phyloP scores from a whole-genome alignment of 768 basidiomycete species.

The Lyophyllum semitale region DNA sequence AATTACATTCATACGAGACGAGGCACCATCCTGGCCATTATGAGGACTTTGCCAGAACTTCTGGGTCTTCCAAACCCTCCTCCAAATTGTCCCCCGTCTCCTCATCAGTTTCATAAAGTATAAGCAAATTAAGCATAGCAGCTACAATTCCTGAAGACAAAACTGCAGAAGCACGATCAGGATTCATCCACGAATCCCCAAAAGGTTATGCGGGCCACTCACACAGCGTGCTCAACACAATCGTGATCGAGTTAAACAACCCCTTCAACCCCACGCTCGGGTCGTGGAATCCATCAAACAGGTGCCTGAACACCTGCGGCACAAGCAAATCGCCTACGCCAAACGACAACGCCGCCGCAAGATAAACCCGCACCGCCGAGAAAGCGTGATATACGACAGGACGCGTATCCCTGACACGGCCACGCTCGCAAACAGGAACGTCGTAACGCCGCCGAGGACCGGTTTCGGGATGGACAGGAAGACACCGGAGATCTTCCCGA shows the following conservation, averaged over 20 bases:
- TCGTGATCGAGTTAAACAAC: slow-evolving; percentile 76
- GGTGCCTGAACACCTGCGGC: slow-evolving; percentile 61
- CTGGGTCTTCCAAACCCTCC: not conserved
- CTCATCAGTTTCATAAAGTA: slow-evolving; percentile 37
- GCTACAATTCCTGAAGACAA: slow-evolving; percentile 60
- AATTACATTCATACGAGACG: no score
- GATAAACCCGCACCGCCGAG: slow-evolving; percentile 69
- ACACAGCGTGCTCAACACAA: slow-evolving; percentile 83
- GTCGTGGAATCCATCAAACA: slow-evolving; percentile 64
- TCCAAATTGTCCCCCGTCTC: slow-evolving; percentile 4
- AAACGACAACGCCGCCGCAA: slow-evolving; percentile 68
- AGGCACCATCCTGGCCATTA: no score
- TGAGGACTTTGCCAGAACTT: not conserved
- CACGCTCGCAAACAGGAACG: slow-evolving; percentile 82
- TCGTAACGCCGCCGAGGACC: slow-evolving; percentile 84
- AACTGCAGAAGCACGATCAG: slow-evolving; percentile 35
- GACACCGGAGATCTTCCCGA: slow-evolving; percentile 82
- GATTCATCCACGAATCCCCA: not conserved
- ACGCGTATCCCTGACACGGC: slow-evolving; percentile 72
- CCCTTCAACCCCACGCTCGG: slow-evolving; percentile 61
- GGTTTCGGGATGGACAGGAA: slow-evolving; percentile 85
- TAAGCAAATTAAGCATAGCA: slow-evolving; percentile 55
- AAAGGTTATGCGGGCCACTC: slow-evolving; percentile 27
- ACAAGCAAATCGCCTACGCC: slow-evolving; percentile 74
- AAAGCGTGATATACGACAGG: slow-evolving; percentile 58